Conservation (phyloP, 2,329 filamentous ascomycete genomes). For the Trichoderma sp. region DNA sequence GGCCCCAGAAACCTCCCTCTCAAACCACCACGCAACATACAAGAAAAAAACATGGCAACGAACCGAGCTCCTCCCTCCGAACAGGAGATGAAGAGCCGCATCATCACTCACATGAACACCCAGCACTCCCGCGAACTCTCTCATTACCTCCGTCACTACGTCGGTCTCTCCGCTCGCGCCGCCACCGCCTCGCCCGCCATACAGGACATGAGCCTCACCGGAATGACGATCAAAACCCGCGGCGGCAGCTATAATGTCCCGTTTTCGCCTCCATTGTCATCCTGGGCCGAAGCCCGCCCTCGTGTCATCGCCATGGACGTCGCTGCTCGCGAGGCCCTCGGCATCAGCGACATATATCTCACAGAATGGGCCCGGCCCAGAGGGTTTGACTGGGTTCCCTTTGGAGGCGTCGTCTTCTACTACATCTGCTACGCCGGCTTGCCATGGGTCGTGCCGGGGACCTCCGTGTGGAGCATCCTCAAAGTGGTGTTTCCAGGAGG, state of each 20-base stretch:
- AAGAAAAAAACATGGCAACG: neutral
- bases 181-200: constrained; percentile 56
- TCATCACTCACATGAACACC: constrained; percentile 79
- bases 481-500: constrained; percentile 56
- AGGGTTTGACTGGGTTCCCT: constrained; percentile 49
- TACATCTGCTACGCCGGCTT: constrained; percentile 48
- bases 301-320: constrained; percentile 70
- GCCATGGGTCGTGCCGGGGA: constrained; percentile 52
- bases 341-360: constrained; percentile 48
- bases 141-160: constrained; percentile 74
- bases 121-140: constrained; percentile 73
- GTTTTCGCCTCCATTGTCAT: constrained; percentile 67
- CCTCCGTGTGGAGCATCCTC: constrained; percentile 47
- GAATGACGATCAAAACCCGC: constrained; percentile 58
- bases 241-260: constrained; percentile 51
- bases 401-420: constrained; percentile 53
- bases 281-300: constrained; percentile 63
- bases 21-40: neutral
- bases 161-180: constrained; percentile 51
- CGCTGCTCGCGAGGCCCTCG: constrained; percentile 55
- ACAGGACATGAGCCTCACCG: constrained; percentile 60
- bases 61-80: constrained; percentile 22
- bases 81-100: constrained; percentile 34
- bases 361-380: constrained; percentile 40
- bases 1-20: no score